These are phyloP conservation scores for Neofusicoccum cordaticola DNA, from an alignment of 2,329 filamentous ascomycete species.

Conservation along the genomic window DNA sequence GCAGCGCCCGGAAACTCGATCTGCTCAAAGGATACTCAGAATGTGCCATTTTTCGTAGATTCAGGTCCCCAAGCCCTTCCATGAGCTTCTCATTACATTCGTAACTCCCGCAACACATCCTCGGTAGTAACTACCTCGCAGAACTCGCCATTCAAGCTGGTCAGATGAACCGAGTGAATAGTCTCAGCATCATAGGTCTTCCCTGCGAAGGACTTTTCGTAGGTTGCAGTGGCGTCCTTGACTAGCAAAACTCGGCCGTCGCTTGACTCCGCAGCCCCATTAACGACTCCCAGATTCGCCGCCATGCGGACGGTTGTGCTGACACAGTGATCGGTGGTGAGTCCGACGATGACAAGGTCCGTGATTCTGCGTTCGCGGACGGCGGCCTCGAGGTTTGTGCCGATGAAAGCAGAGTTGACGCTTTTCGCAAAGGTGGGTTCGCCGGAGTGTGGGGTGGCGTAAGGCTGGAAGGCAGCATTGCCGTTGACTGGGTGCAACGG, in stretches of 20 bases:
- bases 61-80: too few relatives aligned
- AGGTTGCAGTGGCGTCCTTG: neutral
- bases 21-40: too few relatives aligned
- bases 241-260: neutral
- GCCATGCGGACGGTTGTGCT: conserved; percentile 9
- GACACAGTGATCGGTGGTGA: conserved; percentile 4
- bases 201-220: neutral
- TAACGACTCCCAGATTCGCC: neutral
- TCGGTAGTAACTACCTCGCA: neutral
- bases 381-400: neutral
- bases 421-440: neutral
- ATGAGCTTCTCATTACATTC: too few relatives aligned
- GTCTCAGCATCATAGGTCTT: neutral
- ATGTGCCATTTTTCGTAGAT: too few relatives aligned
- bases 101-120: neutral
- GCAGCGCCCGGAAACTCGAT: too few relatives aligned
- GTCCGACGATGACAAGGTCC: neutral
- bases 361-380: neutral
- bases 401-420: conserved; percentile 9
- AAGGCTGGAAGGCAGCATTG: neutral
- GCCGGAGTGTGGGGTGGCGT: neutral
- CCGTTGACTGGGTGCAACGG: neutral
- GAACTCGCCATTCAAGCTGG: neutral
- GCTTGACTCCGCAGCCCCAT: too few relatives aligned
- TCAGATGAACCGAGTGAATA: neutral